Evolutionary conservation across 176 grass and related monocot genomes (phyloP), one percentile per base, ranked within the genome.

Genomic region (Bolboschoenus planiculmis): DNA sequence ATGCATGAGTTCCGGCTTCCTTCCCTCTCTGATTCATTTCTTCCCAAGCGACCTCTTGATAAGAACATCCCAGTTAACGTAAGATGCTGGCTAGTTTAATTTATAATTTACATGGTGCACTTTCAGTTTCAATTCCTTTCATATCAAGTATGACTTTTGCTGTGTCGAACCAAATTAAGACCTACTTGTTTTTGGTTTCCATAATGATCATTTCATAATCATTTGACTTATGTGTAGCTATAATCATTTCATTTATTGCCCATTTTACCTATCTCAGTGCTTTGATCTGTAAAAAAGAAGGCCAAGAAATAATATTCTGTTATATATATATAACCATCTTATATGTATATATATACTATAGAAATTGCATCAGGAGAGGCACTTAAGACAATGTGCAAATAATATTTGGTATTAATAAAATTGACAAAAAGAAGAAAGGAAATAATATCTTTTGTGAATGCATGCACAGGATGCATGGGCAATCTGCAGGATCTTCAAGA

Each of bases 401-500:
- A 29, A 10, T 44, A 26, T 47, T 73, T 30, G 2, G 5, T 51
- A 76, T 9, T 40, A 21, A 1, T 20, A 16, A 35, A 65, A 13
- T 13, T 4, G 6, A 51, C 26, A 31, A 10, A 51, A 51, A 16
- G 5, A 29, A 30, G 70, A 51, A 16, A 76, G 15, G 0, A 40
- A 77, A 77, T 33, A 77, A 50, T 77, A 0, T 77, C 2, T 71
- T 83, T 77, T 29, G 31, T 34, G 43, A 60, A 88, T 89, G 59
- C 85, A 86, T 89, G 54, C 82, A 63, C 95, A 99, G 97, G 93
- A 99, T 79, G 92, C 89, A 67, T 93, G 93, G 97, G 93, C 93
- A 23, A 99, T 99, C 34, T 99, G 97, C 58, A 93, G 93, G 72
- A 99, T 99, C 87, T 93, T 99, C 84, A 96, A 99, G 89, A 99